Evolutionary conservation across 768 basidiomycete genomes (phyloP), one percentile per base, ranked within the genome.

Genomic region (Suillus hirtellus): DNA sequence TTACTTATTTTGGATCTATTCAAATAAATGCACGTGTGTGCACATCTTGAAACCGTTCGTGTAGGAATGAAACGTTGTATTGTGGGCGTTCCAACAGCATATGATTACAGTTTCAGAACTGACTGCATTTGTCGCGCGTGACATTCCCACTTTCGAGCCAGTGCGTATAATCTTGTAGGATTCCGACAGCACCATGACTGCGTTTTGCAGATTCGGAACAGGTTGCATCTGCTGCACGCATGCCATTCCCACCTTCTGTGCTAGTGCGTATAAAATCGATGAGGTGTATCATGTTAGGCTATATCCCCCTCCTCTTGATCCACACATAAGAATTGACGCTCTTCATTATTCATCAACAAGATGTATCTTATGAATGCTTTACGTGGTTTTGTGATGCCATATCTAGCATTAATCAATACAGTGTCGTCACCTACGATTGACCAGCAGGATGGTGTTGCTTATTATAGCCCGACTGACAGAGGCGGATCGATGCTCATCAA

Each of bases 401-500:
- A 8, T 42, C 24, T 58, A 19, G 24, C 56, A 31, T 31, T 17
- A 10, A 37, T 37, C 17, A 19, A 19, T 19, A 6, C 19, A 7
- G 11, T 31, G 24, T 12, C 38, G 17, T 42, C 56, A 31, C 0
- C 24, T 9, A 27, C 27, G 1, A 42, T 58, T 3, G 56, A 9
- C 40, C 19, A 27, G 17, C 56, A 10, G 27, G 40, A 10, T 56
- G 55, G 47, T 1, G 70, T 73, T 8, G 72, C 70, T 9, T 84
- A 73, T 65, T 73, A 76, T 40, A 54, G 77, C 38, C 82, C 82
- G 1, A 63, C 65, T 4, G 7, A 17, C 0, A 66, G 63, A 2
- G 84, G 81, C 1, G 82, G 82, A 3, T 82, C 83, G 3, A 76
- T 78, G 78, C 76, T 84, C 43, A 71, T 74, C 52, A 66, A 78